phyloP scores from a whole-genome alignment of 164 flowering plant genomes.

The Kalanchoe fedtschenkoi region DNA sequence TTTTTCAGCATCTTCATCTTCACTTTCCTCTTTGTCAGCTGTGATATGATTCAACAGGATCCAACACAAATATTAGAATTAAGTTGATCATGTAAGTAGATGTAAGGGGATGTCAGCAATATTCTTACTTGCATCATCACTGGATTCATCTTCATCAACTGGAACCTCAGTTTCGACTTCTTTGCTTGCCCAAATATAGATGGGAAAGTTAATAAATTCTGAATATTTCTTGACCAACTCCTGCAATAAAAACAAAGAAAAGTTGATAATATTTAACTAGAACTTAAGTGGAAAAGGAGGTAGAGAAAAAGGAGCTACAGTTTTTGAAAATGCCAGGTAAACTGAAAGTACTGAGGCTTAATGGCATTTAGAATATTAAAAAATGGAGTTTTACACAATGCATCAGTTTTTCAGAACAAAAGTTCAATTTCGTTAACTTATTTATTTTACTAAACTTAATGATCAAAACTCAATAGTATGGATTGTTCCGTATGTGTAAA shows the following conservation, averaged over 20 bases:
- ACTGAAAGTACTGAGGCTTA: no score
- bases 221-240: constrained; percentile 92
- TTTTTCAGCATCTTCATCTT: constrained; percentile 37
- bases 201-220: constrained; percentile 96
- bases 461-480: background rate
- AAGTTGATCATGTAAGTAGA: background rate
- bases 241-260: constrained; percentile 19
- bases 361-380: no score
- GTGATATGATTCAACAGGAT: constrained; percentile 37
- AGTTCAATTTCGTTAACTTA: no score
- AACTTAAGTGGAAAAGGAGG: background rate
- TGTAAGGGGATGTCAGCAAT: background rate
- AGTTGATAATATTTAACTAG: background rate
- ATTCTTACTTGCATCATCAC: constrained; percentile 47
- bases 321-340: no score
- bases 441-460: no score
- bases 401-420: no score
- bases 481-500: background rate
- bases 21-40: constrained; percentile 41
- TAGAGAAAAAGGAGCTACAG: background rate
- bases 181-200: constrained; percentile 81
- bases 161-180: constrained; percentile 92
- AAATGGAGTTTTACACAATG: no score
- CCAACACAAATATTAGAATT: background rate
- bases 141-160: constrained; percentile 73